These are phyloP conservation scores for Cryptococcus sp. DNA, from an alignment of 1,284 basidiomycete genomes.

Conservation along the genomic window DNA sequence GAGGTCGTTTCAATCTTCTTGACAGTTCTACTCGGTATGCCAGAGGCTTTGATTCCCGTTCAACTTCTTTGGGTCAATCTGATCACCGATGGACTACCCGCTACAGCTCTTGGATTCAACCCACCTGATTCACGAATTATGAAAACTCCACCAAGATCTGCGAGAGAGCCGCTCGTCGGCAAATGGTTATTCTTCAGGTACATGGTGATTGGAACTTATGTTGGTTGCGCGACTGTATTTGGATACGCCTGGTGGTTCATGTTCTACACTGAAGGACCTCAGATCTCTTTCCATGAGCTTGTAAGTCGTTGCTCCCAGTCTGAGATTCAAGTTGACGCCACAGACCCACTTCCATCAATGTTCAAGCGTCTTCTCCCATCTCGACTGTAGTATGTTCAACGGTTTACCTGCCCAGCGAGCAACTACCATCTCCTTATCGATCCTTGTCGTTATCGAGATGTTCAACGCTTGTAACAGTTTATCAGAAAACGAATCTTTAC, in stretches of 20 bases:
- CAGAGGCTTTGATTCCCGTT: slow-evolving; percentile 94
- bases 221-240: slow-evolving; percentile 90
- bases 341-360: slow-evolving; percentile 96
- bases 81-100: slow-evolving; percentile 84
- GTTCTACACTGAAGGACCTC: slow-evolving; percentile 80
- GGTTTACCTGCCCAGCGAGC: slow-evolving; percentile 78
- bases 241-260: slow-evolving; percentile 99
- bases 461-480: slow-evolving; percentile 99
- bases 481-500: slow-evolving; percentile 92
- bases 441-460: slow-evolving; percentile 75
- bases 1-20: slow-evolving; percentile 98
- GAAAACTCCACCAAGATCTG: slow-evolving; percentile 82
- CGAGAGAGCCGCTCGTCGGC: slow-evolving; percentile 83
- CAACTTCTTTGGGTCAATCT: slow-evolving; percentile 97
- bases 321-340: slow-evolving; percentile 3
- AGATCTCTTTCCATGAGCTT: slow-evolving; percentile 87
- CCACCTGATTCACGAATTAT: slow-evolving; percentile 94
- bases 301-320: slow-evolving; percentile 53
- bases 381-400: slow-evolving; percentile 92
- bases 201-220: slow-evolving; percentile 86
- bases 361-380: slow-evolving; percentile 68
- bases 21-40: slow-evolving; percentile 95
- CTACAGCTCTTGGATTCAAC: slow-evolving; percentile 98
- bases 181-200: slow-evolving; percentile 96
- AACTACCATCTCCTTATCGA: slow-evolving; percentile 92